Conservation (phyloP, 2,329 filamentous ascomycete species). For the Torrubiella hemipterigena region DNA sequence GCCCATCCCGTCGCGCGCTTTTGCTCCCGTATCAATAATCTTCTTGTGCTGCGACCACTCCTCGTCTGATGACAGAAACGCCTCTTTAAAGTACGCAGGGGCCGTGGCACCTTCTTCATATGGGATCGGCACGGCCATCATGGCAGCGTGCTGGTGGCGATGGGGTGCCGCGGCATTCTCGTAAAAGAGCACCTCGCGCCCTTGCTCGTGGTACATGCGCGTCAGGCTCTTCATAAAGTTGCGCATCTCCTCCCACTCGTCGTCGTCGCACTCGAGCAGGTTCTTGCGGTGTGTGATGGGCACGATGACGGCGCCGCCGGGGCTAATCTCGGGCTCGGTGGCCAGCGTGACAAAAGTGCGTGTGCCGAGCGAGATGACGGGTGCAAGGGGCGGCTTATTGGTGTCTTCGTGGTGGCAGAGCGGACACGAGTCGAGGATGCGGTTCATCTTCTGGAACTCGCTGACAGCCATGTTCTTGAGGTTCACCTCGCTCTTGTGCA, state of each 20-base stretch:
- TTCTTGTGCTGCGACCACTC: conserved; percentile 96
- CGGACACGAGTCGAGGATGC: conserved; percentile 74
- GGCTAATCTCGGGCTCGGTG: conserved; percentile 76
- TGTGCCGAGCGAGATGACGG: conserved; percentile 75
- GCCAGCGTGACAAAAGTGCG: conserved; percentile 79
- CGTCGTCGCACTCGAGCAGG: conserved; percentile 93
- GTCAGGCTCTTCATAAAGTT: conserved; percentile 98
- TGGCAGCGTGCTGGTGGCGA: conserved; percentile 69
- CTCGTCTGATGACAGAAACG: conserved; percentile 75
- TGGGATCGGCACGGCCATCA: conserved; percentile 78
- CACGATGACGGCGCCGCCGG: conserved; percentile 77
- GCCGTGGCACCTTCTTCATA: conserved; percentile 85
- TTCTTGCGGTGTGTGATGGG: conserved; percentile 81
- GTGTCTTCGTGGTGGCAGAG: conserved; percentile 85
- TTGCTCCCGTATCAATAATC: conserved; percentile 73
- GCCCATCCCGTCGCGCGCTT: conserved; percentile 55
- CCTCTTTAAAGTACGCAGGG: conserved; percentile 90
- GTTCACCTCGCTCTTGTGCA: conserved; percentile 79
- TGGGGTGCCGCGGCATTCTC: conserved; percentile 83
- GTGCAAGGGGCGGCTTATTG: conserved; percentile 64
- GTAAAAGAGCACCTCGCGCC: conserved; percentile 89
- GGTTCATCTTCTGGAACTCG: conserved; percentile 84
- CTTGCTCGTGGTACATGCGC: conserved; percentile 87
- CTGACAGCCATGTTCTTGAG: conserved; percentile 77
- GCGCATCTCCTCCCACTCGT: conserved; percentile 97